A percentile compares a stretch with the other conserved stretches of the same genome.
phyloP scores from a whole-genome alignment of 192 early-diverging fungal genomes.

The Coemansia sp. region DNA sequence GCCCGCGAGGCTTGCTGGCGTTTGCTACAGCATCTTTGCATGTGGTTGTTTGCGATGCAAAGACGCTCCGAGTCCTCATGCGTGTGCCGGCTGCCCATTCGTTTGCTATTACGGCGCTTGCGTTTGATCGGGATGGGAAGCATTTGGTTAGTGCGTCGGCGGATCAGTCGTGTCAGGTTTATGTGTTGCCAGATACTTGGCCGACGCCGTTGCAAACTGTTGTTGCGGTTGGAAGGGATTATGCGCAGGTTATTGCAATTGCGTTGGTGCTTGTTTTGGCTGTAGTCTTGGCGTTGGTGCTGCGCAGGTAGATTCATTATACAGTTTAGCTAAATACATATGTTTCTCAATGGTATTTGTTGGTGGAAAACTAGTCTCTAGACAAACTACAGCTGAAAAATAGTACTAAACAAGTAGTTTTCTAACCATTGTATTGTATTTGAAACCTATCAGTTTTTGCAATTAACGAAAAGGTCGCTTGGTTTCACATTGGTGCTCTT shows the following conservation, averaged over 20 bases:
- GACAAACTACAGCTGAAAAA: too few species aligned
- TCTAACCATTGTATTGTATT: too few species aligned
- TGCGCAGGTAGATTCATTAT: too few species aligned
- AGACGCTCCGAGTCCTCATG: conserved; percentile 58
- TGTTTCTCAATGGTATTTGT: too few species aligned
- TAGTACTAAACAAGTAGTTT: too few species aligned
- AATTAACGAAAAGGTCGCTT: too few species aligned
- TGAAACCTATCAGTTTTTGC: too few species aligned
- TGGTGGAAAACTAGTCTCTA: too few species aligned
- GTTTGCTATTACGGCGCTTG: conserved; percentile 78
- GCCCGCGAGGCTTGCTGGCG: conserved; percentile 71
- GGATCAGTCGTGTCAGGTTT: conserved; percentile 69
- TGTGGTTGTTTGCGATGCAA: conserved; percentile 65
- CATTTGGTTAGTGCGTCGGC: conserved; percentile 78
- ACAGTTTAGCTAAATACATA: too few species aligned
- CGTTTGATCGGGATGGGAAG: conserved; percentile 66
- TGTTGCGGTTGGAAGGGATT: conserved; percentile 8
- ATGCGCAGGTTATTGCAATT: conserved; percentile 29
- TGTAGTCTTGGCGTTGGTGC: background rate
- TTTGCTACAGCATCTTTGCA: conserved; percentile 73
- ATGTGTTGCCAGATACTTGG: conserved; percentile 58
- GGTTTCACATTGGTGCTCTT: too few species aligned
- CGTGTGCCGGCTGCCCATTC: conserved; percentile 69
- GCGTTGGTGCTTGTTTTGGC: conserved; percentile 32
- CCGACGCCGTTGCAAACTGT: conserved; percentile 28